These are phyloP conservation scores for Penicillium turbatum DNA, from an alignment of 495 filamentous ascomycete species.

Conservation along the genomic window DNA sequence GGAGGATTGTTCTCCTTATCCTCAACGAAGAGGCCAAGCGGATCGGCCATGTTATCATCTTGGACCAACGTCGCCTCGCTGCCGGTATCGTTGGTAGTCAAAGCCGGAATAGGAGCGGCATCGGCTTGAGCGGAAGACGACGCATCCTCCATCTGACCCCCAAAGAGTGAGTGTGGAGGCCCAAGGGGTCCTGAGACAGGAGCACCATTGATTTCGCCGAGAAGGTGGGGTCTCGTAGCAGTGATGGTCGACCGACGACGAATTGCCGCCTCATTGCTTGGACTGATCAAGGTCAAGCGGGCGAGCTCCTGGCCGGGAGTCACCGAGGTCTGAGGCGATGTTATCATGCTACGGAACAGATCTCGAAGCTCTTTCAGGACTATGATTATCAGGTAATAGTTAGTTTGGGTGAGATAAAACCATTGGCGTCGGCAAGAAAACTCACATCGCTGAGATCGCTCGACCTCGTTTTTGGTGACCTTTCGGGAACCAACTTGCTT, in stretches of 20 bases:
- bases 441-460: slow-evolving; percentile 69
- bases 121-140: slow-evolving; percentile 16
- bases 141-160: slow-evolving; percentile 13
- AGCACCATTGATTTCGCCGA: slow-evolving; percentile 51
- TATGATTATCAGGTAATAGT: slow-evolving; percentile 26
- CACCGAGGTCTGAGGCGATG: slow-evolving; percentile 47
- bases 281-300: slow-evolving; percentile 68
- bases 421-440: slow-evolving; percentile 10
- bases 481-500: slow-evolving; percentile 64
- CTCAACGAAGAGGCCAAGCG: slow-evolving; percentile 20
- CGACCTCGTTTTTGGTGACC: slow-evolving; percentile 57
- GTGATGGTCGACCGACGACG: slow-evolving; percentile 53
- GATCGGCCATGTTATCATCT: slow-evolving; percentile 25
- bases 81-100: slow-evolving; percentile 28
- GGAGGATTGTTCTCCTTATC: slow-evolving; percentile 44
- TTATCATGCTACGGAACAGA: slow-evolving; percentile 71
- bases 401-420: neutral
- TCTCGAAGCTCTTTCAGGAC: slow-evolving; percentile 67
- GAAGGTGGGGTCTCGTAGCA: slow-evolving; percentile 30
- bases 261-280: slow-evolving; percentile 53
- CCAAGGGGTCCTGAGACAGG: slow-evolving; percentile 50
- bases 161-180: slow-evolving; percentile 33
- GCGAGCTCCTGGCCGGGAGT: slow-evolving; percentile 75
- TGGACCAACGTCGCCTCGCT: slow-evolving; percentile 54
- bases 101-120: slow-evolving; percentile 9